These are phyloP conservation scores for Lanmaoa pseudosensibilis DNA, from an alignment of 768 basidiomycete species.

Conservation along the genomic window DNA sequence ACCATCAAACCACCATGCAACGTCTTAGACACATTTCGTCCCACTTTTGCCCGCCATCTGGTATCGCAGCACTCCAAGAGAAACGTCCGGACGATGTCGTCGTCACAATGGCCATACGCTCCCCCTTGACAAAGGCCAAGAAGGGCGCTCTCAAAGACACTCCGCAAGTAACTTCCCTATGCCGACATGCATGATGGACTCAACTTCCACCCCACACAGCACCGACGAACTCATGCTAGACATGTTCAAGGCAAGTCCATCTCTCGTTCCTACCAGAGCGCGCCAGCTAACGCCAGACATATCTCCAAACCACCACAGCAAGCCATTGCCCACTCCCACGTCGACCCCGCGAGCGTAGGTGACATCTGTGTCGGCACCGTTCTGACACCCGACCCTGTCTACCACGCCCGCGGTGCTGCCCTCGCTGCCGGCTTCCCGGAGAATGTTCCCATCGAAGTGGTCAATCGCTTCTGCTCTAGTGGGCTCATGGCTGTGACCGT, in stretches of 20 bases:
- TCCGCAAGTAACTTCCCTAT: constrained; percentile 39
- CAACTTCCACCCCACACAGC: constrained; percentile 36
- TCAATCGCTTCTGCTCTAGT: constrained; percentile 83
- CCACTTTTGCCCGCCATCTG: constrained; percentile 50
- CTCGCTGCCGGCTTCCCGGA: constrained; percentile 82
- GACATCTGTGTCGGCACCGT: constrained; percentile 84
- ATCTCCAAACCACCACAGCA: constrained; percentile 39
- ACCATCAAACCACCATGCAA: constrained; percentile 44
- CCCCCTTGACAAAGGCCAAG: constrained; percentile 72
- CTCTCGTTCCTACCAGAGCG: neutral
- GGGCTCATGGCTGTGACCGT: constrained; percentile 83
- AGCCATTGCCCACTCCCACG: constrained; percentile 52
- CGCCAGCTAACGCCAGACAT: neutral
- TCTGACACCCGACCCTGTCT: constrained; percentile 60
- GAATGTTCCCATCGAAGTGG: constrained; percentile 66
- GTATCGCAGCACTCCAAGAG: constrained; percentile 51
- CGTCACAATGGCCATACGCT: constrained; percentile 77
- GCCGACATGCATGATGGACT: neutral
- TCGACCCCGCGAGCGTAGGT: constrained; percentile 65
- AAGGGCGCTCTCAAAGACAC: constrained; percentile 77
- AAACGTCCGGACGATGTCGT: constrained; percentile 78
- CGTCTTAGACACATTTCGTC: constrained; percentile 66
- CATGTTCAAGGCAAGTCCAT: constrained; percentile 63
- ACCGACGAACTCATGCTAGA: constrained; percentile 80
- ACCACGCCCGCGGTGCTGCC: constrained; percentile 71